phyloP scores from a whole-genome alignment of 73 alveolate species.

The Paramecium sonneborni region DNA sequence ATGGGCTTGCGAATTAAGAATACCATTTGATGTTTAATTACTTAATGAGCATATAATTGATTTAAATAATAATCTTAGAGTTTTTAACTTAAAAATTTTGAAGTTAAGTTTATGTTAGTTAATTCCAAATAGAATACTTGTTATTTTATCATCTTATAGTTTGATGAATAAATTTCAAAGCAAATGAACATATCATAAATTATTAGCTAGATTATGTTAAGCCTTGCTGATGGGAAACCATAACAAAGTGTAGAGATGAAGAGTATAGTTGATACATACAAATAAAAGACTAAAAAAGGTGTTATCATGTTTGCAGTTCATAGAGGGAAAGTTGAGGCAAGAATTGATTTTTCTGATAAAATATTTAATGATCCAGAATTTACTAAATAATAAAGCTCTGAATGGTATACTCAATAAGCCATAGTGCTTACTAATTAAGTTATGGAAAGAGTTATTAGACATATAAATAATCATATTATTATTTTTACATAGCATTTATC shows the following conservation, averaged over 20 bases:
- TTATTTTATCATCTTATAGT: conserved; percentile 91
- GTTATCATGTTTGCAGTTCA: conserved; percentile 93
- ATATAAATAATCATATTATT: conserved; percentile 79
- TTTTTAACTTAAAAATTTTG: conserved; percentile 73
- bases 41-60: conserved; percentile 94
- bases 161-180: conserved; percentile 80
- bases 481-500: neutral
- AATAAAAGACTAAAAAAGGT: conserved; percentile 78
- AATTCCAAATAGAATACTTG: conserved; percentile 92
- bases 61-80: conserved; percentile 77
- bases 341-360: conserved; percentile 93
- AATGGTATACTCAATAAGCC: conserved; percentile 94
- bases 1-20: conserved; percentile 85
- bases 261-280: neutral
- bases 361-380: conserved; percentile 59
- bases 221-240: conserved; percentile 85
- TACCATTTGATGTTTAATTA: conserved; percentile 78
- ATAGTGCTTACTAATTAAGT: conserved; percentile 93
- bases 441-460: conserved; percentile 96
- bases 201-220: conserved; percentile 75
- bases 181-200: conserved; percentile 78
- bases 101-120: conserved; percentile 73
- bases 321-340: conserved; percentile 94
- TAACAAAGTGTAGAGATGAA: conserved; percentile 75
- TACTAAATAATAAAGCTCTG: conserved; percentile 75